phyloP scores from a whole-genome alignment of 441 rosid species.

The Jatropha podagrica region DNA sequence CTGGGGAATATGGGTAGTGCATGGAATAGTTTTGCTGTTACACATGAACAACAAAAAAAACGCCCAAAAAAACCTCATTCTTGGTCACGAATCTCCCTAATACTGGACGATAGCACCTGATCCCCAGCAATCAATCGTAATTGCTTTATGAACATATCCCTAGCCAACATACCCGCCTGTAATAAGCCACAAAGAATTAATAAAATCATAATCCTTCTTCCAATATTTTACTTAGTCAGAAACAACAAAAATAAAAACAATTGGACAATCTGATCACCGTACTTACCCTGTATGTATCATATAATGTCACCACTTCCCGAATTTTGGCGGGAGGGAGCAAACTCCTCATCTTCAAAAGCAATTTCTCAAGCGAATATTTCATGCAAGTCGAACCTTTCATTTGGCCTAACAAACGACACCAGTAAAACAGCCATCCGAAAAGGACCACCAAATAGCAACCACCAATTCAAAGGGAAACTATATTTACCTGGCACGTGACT shows the following conservation, averaged over 20 bases:
- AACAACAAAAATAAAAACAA: not conserved
- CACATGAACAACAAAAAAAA: conserved; percentile 9
- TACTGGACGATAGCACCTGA: conserved; percentile 31
- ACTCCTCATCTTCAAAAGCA: conserved; percentile 36
- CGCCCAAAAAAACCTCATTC: conserved; percentile 22
- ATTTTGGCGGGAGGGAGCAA: conserved; percentile 40
- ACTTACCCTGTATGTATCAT: conserved; percentile 35
- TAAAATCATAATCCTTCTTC: not conserved
- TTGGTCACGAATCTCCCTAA: conserved; percentile 32
- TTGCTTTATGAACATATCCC: conserved; percentile 30
- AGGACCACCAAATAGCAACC: not conserved
- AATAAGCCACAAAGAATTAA: not conserved
- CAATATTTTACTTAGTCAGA: not conserved
- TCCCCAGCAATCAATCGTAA: conserved; percentile 41
- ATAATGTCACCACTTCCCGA: conserved; percentile 30
- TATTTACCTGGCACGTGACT: conserved; percentile 29
- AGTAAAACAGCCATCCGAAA: conserved; percentile 1
- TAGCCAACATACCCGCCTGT: conserved; percentile 43
- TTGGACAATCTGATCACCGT: not conserved
- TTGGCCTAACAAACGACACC: conserved; percentile 21
- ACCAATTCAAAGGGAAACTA: not conserved
- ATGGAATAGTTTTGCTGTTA: not conserved
- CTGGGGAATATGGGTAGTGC: not conserved
- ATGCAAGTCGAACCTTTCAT: conserved; percentile 1
- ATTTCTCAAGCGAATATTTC: conserved; percentile 30